phyloP scores from a whole-genome alignment of 2,329 filamentous ascomycete genomes.

The Hymenoscyphus albidus region DNA sequence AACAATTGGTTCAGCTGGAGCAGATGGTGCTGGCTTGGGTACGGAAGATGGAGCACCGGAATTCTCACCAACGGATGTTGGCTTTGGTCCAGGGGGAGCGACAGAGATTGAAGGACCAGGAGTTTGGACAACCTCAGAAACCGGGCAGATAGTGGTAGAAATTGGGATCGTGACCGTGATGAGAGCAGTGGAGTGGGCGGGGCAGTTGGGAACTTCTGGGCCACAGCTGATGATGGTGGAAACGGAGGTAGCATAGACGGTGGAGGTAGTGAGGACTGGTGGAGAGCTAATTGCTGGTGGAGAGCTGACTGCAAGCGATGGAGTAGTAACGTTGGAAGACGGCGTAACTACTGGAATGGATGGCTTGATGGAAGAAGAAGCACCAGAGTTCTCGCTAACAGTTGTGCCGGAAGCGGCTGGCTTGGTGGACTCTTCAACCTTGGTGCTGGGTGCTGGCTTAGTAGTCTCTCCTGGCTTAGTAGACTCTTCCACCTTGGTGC shows the following conservation, averaged over 20 bases:
- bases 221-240: constrained; percentile 50
- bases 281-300: constrained; percentile 4
- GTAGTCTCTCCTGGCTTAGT: background rate
- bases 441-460: background rate
- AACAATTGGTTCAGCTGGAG: constrained; percentile 26
- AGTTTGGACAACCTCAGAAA: constrained; percentile 8
- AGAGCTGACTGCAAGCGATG: background rate
- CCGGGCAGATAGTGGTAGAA: constrained; percentile 33
- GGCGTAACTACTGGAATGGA: background rate
- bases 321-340: background rate
- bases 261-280: constrained; percentile 35
- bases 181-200: constrained; percentile 28
- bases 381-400: background rate
- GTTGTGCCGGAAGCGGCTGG: background rate
- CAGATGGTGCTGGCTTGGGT: background rate
- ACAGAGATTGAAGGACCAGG: background rate
- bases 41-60: background rate
- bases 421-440: background rate
- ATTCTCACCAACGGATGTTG: background rate
- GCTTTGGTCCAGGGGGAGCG: background rate
- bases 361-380: background rate
- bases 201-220: constrained; percentile 48
- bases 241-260: constrained; percentile 47
- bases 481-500: background rate
- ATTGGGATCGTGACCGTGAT: constrained; percentile 18